Evolutionary conservation across 2,329 filamentous ascomycete genomes (phyloP), one percentile per base, ranked within the genome.

Genomic region (Bimuria novae-zelandiae): DNA sequence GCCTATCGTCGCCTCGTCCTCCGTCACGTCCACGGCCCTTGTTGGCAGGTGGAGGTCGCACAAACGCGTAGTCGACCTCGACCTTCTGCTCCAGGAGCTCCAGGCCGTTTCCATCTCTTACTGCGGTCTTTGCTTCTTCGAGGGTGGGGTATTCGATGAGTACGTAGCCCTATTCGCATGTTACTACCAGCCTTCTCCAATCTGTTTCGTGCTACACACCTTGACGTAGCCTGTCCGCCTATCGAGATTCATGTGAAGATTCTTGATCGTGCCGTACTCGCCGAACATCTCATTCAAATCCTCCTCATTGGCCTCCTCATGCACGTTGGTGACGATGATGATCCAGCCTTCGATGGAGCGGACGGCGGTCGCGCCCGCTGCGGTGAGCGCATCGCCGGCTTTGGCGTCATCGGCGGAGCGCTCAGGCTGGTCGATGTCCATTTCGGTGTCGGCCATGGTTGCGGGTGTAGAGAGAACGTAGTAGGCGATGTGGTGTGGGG

Each of bases 341-440:
- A 94, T 94, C 90, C 90, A 94, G 63, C 90, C 90, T 76, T 94
- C 90, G 69, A 94, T 92, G 50, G 88, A 92, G 65, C 90, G 89
- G 54, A 94, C 90, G 21, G 90, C 90, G 1, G 87, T 90, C 50
- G 89, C 89, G 70, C 89, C 88, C 32, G 82, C 80, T 65, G 84
- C 83, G 6, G 89, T 92, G 67, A 85, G 85, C 81, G 90, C 88
- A 68, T 88, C 85, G 64, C 79, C 77, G 58, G 83, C 79, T 65
- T 83, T 82, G 63, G 76, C 72, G 55, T 79, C 76, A 49, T 75
- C 67, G 49, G 72, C 64, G 42, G 71, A 51, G 63, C 41, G 39
- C 61, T 77, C 76, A n/a, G 67, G 63, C 51, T 65, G 70, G 55
- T 74, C 71, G 36, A 79, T 63, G 12, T 79, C 77, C 77, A 79